Conservation (phyloP, 169 alveolate genomes). For the Ichthyophthirius multifiliis region DNA sequence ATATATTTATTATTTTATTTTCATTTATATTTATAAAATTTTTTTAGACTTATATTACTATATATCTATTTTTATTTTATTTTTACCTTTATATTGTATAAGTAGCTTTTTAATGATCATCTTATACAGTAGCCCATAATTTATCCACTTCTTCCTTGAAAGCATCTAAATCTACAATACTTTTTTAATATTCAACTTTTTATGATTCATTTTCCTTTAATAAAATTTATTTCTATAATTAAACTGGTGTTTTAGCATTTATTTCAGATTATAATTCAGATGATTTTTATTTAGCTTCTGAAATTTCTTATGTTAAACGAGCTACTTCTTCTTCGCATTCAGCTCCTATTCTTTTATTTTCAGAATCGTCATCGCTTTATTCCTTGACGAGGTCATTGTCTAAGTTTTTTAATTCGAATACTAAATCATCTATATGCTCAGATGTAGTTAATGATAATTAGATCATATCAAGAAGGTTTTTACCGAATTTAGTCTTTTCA, state of each 20-base stretch:
- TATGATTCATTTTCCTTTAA: not conserved
- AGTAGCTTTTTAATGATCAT: too few relatives aligned
- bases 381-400: not conserved
- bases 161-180: too few relatives aligned
- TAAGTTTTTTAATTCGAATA: not conserved
- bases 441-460: not conserved
- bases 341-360: not conserved
- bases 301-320: not conserved
- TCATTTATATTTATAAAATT: too few relatives aligned
- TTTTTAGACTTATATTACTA: too few relatives aligned
- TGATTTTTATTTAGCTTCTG: not conserved
- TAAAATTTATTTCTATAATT: not conserved
- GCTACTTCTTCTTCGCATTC: not conserved
- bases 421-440: not conserved
- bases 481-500: constrained; percentile 2
- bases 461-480: not conserved
- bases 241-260: not conserved
- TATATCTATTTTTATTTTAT: too few relatives aligned
- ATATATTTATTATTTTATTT: too few relatives aligned
- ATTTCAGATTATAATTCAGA: not conserved
- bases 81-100: too few relatives aligned
- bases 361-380: not conserved
- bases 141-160: too few relatives aligned
- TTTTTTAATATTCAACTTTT: not conserved
- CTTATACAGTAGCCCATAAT: too few relatives aligned